Evolutionary conservation across 352 stramenopile species (phyloP), one percentile per base, ranked within the genome.

Genomic region (Pythium pyrilobum): DNA sequence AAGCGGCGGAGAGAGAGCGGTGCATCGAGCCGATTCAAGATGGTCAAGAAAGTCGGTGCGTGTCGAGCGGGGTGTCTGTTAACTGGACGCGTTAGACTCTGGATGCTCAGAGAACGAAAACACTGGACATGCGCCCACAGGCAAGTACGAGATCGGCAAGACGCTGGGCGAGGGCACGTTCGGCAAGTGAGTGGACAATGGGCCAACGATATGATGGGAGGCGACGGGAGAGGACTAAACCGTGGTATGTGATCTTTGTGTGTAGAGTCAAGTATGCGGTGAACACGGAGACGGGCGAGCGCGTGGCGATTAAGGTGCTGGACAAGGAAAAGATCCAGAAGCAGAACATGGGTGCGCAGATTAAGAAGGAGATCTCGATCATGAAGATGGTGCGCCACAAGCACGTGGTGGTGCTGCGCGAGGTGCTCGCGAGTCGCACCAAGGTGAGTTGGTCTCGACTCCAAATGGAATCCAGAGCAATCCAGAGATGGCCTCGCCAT

Each of bases 251-350:
- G 18, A 32, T 46, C 21, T 46, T 32, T 20, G 16, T 49, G 10
- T 20, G 20, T 60, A 96, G 84, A 64, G 89, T 97, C 45, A 97
- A 97, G 67, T 94, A 96, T 81, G 95, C 96, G 12, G 78, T 98
- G 52, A 97, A 98, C 73, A 95, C 91, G 45, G 92, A 98, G 61
- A 97, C 93, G 28, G 81, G 94, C 44, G 87, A 98, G 69, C 84
- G 85, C 37, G 96, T 98, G 56, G 96, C 96, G 28, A 98, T 99
- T 67, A 99, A 99, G 74, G 89, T 97, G 60, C 78, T 99, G 56
- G 94, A 98, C 71, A 99, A 98, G 77, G 88, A 97, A 49, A 98
- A 98, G 74, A 98, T 98, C 69, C 92, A 98, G 69, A 97, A 98
- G 69, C 93, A 98, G 67, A 98, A 98, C 73, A 98, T 98, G 93